Conservation (phyloP, 2,329 filamentous ascomycete species). For the Atkinsonella texensis region DNA sequence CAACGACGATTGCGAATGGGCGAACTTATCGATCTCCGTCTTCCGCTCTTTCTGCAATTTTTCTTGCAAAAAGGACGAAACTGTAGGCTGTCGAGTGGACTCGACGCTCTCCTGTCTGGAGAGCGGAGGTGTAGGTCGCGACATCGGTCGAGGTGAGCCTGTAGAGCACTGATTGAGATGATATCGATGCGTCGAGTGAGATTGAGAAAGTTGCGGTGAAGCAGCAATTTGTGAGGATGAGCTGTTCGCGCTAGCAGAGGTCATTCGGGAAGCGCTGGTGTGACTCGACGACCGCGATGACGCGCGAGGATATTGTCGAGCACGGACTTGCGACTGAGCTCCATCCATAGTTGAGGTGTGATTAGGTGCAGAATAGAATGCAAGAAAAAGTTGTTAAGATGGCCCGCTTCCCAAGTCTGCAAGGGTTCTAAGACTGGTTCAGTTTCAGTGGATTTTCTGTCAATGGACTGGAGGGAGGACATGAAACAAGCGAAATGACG, state of each 20-base stretch:
- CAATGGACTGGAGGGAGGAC: not conserved
- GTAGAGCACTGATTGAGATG: slow-evolving; percentile 26
- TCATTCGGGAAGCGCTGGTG: slow-evolving; percentile 27
- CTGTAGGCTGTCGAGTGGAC: slow-evolving; percentile 24
- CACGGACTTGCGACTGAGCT: slow-evolving; percentile 12
- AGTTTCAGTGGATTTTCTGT: not conserved
- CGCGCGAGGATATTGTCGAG: slow-evolving; percentile 26
- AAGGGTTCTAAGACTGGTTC: not conserved
- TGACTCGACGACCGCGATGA: slow-evolving; percentile 35
- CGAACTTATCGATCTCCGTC: slow-evolving; percentile 32
- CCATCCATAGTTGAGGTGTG: slow-evolving; percentile 18
- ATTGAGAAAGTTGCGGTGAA: slow-evolving; percentile 22
- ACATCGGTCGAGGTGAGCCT: slow-evolving; percentile 23
- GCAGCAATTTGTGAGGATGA: slow-evolving; percentile 27
- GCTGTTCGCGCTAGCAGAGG: slow-evolving; percentile 29
- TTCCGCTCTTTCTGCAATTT: slow-evolving; percentile 39
- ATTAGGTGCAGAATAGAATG: not conserved
- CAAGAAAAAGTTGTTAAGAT: not conserved
- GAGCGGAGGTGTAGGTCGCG: slow-evolving; percentile 29
- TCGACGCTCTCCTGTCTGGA: slow-evolving; percentile 31
- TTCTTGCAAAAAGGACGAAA: slow-evolving; percentile 43
- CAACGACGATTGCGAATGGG: slow-evolving; percentile 18
- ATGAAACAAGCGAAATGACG: not conserved
- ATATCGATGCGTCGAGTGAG: slow-evolving; percentile 26
- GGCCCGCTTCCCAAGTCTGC: not conserved